Evolutionary conservation across 495 filamentous ascomycete genomes (phyloP).

Genomic region (Trichoderma erinaceum): DNA sequence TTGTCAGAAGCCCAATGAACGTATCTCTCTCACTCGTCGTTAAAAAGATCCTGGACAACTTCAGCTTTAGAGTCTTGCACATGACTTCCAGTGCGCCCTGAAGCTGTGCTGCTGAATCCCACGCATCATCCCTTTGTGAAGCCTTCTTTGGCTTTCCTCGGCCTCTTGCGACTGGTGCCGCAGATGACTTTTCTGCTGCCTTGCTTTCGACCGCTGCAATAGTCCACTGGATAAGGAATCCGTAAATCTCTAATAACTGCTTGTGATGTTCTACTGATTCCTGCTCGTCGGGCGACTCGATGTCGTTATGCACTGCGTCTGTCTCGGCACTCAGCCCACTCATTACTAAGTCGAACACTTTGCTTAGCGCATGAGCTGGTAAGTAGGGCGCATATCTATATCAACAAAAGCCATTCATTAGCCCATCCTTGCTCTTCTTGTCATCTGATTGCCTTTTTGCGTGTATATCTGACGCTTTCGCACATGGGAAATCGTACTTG

Average conservation of each 20-base stretch:
- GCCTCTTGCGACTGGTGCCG: constrained; percentile 61
- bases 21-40: constrained; percentile 97
- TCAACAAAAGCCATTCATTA: constrained; percentile 14
- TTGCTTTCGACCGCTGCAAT: constrained; percentile 89
- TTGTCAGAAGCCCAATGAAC: constrained; percentile 85
- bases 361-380: constrained; percentile 75
- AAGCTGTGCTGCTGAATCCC: constrained; percentile 84
- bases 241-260: constrained; percentile 86
- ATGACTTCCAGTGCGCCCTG: constrained; percentile 85
- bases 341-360: constrained; percentile 86
- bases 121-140: constrained; percentile 62
- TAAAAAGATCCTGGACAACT: constrained; percentile 83
- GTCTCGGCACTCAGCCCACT: constrained; percentile 92
- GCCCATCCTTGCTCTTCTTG: neutral
- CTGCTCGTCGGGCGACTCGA: constrained; percentile 80
- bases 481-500: constrained; percentile 65
- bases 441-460: neutral
- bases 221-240: constrained; percentile 91
- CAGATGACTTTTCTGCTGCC: constrained; percentile 78
- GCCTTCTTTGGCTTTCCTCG: constrained; percentile 69
- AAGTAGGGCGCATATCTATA: constrained; percentile 76
- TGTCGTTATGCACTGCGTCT: constrained; percentile 75
- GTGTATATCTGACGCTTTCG: neutral
- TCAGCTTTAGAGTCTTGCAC: constrained; percentile 92
- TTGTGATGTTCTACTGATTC: constrained; percentile 82